A percentile compares a stretch with the other conserved stretches of the same genome.
Conservation (phyloP, 352 stramenopile genomes). For the Phytophthora pisi region DNA sequence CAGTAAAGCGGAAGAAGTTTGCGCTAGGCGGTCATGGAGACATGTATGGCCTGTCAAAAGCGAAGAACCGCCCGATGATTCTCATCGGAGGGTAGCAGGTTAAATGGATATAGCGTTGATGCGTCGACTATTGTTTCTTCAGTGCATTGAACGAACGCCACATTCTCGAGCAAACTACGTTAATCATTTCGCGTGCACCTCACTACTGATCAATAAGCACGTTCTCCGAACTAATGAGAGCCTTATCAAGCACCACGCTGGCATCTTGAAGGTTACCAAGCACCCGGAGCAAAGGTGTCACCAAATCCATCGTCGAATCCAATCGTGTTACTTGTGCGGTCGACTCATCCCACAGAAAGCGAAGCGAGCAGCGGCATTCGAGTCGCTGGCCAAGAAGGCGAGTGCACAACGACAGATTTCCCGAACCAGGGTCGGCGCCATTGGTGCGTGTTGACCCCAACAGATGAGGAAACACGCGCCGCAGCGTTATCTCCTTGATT, state of each 20-base stretch:
- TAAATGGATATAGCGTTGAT: background rate
- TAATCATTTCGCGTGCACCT: no score
- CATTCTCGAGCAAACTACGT: no score
- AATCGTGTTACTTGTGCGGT: constrained; percentile 2
- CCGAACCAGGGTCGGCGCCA: background rate
- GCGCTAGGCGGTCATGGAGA: constrained; percentile 94
- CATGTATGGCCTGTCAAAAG: constrained; percentile 92
- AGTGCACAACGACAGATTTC: constrained; percentile 1
- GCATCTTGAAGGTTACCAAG: constrained; percentile 27
- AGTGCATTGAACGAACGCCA: no score
- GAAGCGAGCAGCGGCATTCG: constrained; percentile 6
- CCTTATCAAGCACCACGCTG: background rate
- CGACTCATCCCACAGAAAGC: constrained; percentile 22
- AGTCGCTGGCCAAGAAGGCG: constrained; percentile 19
- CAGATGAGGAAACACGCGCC: constrained; percentile 21
- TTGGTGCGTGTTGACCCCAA: background rate
- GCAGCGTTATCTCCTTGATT: constrained; percentile 16
- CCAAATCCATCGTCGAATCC: constrained; percentile 13
- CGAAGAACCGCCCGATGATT: constrained; percentile 97
- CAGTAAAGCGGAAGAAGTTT: constrained; percentile 94
- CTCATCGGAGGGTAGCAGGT: constrained; percentile 94
- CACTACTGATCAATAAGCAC: no score
- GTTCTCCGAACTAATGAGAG: no score
- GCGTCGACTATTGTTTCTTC: no score
- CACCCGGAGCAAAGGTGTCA: constrained; percentile 16